A percentile compares a stretch with the other conserved stretches of the same genome.
These are phyloP conservation scores for Phytophthora ohioensis DNA, from an alignment of 352 stramenopile genomes.

Conservation along the genomic window DNA sequence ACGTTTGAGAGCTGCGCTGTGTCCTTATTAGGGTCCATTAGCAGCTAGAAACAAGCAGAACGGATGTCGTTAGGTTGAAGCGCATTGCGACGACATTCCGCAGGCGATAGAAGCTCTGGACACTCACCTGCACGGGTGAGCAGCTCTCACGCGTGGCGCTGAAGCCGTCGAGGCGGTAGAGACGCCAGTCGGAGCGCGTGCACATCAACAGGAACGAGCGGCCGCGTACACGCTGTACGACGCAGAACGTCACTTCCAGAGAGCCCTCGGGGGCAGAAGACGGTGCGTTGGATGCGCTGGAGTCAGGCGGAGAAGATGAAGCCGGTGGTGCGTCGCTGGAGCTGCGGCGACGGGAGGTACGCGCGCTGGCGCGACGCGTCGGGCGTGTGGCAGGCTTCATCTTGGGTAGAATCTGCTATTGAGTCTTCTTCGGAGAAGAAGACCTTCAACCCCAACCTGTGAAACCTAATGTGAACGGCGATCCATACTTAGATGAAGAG, in stretches of 20 bases:
- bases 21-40: constrained; percentile 54
- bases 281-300: constrained; percentile 14
- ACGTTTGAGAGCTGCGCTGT: constrained; percentile 53
- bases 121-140: constrained; percentile 56
- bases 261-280: constrained; percentile 26
- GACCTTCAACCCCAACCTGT: constrained; percentile 26
- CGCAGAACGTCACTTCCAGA: constrained; percentile 70
- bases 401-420: constrained; percentile 20
- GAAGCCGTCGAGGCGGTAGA: constrained; percentile 74
- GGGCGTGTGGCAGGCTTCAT: constrained; percentile 36
- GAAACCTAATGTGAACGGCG: background rate
- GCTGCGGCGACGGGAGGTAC: constrained; percentile 28
- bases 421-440: constrained; percentile 28
- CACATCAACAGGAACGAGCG: constrained; percentile 68
- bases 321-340: constrained; percentile 1
- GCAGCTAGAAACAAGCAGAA: constrained; percentile 45
- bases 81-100: background rate
- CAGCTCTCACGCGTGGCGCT: constrained; percentile 45
- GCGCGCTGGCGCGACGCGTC: constrained; percentile 36
- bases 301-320: constrained; percentile 2
- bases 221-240: constrained; percentile 59
- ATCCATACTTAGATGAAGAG: background rate
- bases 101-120: background rate
- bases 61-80: constrained; percentile 11
- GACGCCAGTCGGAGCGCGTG: constrained; percentile 60